Evolutionary conservation across 257 asterid species (phyloP).

Genomic region (Sherardia arvensis): DNA sequence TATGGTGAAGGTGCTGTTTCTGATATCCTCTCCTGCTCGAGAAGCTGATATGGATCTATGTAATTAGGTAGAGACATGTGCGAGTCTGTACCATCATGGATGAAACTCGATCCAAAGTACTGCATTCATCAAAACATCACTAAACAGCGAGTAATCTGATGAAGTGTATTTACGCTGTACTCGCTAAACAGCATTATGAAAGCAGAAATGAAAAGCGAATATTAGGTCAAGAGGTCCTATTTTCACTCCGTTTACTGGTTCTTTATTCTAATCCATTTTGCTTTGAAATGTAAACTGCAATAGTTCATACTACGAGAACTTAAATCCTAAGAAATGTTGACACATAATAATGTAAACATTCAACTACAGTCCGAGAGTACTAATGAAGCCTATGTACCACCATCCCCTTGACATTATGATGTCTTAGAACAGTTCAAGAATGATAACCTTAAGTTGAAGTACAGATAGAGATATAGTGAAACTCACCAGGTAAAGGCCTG

Average conservation of each 20-base stretch:
- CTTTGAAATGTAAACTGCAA: background rate
- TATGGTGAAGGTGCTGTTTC: conserved; percentile 54
- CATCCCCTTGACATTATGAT: background rate
- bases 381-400: background rate
- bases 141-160: background rate
- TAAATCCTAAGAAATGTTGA: background rate
- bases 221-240: conserved; percentile 1
- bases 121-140: conserved; percentile 26
- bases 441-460: background rate
- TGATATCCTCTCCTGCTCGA: conserved; percentile 69
- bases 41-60: conserved; percentile 69
- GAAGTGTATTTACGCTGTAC: too few relatives aligned
- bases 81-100: conserved; percentile 49
- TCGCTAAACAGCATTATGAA: too few relatives aligned
- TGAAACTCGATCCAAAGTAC: conserved; percentile 75
- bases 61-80: conserved; percentile 39
- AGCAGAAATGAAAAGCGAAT: background rate
- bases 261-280: background rate
- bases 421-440: background rate
- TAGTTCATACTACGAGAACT: background rate
- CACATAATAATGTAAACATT: background rate
- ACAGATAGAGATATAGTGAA: background rate
- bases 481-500: conserved; percentile 70
- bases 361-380: background rate
- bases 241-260: background rate